Conservation (phyloP, 1,284 basidiomycete species). For the Heterobasidion occidentale region DNA sequence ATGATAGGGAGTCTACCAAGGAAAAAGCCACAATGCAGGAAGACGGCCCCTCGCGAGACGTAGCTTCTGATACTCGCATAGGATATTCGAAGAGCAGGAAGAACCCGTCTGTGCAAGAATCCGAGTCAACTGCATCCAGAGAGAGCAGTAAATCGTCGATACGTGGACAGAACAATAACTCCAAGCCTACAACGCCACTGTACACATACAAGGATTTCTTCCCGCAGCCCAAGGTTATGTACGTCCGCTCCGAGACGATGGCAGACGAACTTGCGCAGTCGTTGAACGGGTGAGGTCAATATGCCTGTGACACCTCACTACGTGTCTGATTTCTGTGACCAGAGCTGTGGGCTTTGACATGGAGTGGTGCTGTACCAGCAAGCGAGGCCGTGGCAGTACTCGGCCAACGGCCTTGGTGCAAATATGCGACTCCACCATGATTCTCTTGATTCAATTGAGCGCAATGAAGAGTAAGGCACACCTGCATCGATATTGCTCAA, state of each 20-base stretch:
- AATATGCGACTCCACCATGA: slow-evolving; percentile 35
- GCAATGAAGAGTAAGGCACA: slow-evolving; percentile 41
- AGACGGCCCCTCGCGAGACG: too few relatives aligned
- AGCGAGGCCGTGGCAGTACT: slow-evolving; percentile 15
- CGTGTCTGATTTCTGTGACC: neutral
- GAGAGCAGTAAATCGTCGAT: neutral
- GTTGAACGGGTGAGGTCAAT: slow-evolving; percentile 28
- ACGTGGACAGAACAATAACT: neutral
- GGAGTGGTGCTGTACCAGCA: slow-evolving; percentile 44
- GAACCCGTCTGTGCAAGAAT: neutral
- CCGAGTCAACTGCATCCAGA: slow-evolving; percentile 1
- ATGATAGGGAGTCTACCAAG: too few relatives aligned
- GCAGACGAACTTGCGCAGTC: slow-evolving; percentile 32
- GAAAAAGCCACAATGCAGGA: too few relatives aligned
- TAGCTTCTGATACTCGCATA: too few relatives aligned
- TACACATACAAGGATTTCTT: slow-evolving; percentile 35
- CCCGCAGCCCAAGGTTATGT: slow-evolving; percentile 29
- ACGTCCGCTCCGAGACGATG: slow-evolving; percentile 31
- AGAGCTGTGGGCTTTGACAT: slow-evolving; percentile 55
- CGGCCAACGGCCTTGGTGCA: slow-evolving; percentile 45
- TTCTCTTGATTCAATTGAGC: slow-evolving; percentile 51
- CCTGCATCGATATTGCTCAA: neutral
- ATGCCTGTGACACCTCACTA: neutral
- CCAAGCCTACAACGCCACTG: slow-evolving; percentile 14
- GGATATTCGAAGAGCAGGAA: neutral